Percentiles rank a stretch among this genome's conserved stretches.
phyloP scores from a whole-genome alignment of 805 yeast genomes.

The Candida lessepsii region DNA sequence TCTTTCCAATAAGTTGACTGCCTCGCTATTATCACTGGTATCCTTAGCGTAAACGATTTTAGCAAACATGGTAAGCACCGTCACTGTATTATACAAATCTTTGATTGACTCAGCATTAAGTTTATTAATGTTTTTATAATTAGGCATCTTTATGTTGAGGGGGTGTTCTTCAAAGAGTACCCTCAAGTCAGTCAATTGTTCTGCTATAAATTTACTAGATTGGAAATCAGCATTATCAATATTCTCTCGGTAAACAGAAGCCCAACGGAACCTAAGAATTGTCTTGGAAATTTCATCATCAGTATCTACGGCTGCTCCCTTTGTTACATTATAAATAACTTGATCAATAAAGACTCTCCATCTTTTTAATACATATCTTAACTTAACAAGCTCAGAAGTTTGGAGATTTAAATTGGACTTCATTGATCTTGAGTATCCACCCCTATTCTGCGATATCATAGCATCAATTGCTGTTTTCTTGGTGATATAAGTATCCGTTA shows the following conservation, averaged over 20 bases:
- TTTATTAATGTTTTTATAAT: slow-evolving; percentile 58
- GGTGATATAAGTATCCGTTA: slow-evolving; percentile 42
- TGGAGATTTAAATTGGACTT: slow-evolving; percentile 31
- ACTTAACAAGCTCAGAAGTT: slow-evolving; percentile 35
- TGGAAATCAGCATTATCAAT: slow-evolving; percentile 30
- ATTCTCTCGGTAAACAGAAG: slow-evolving; percentile 27
- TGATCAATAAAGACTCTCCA: slow-evolving; percentile 40
- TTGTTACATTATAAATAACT: slow-evolving; percentile 1
- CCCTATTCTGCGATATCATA: slow-evolving; percentile 18
- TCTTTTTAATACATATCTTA: slow-evolving; percentile 43
- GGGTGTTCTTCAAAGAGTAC: slow-evolving; percentile 11
- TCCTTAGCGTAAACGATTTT: slow-evolving; percentile 41
- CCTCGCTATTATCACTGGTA: slow-evolving; percentile 29
- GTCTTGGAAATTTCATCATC: slow-evolving; percentile 1
- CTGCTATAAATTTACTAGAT: slow-evolving; percentile 26
- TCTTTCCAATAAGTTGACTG: slow-evolving; percentile 43
- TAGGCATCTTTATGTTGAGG: slow-evolving; percentile 46
- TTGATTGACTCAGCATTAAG: slow-evolving; percentile 50
- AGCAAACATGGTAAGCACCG: slow-evolving; percentile 66
- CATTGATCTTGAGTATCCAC: slow-evolving; percentile 20
- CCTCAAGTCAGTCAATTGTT: slow-evolving; percentile 21
- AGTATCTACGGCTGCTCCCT: not conserved
- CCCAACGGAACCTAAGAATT: slow-evolving; percentile 29
- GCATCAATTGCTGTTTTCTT: slow-evolving; percentile 26
- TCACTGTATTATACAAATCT: slow-evolving; percentile 66